A percentile compares a stretch with the other conserved stretches of the same genome.
Evolutionary conservation across 2,329 filamentous ascomycete species (phyloP).

Genomic region (Malbranchea zuffiana): DNA sequence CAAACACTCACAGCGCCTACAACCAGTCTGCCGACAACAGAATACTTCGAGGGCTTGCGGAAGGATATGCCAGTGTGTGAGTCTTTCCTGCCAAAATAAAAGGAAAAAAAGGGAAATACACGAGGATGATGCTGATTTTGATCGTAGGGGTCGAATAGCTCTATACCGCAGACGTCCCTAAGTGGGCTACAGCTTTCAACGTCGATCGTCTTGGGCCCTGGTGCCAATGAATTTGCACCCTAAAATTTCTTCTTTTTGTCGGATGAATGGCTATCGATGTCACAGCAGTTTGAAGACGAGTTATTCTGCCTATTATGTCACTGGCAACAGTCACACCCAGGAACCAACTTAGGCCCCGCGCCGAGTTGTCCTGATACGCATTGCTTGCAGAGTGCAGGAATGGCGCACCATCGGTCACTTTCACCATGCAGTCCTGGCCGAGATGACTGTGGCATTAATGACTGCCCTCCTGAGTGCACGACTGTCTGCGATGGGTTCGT

Average conservation of each 20-base stretch:
- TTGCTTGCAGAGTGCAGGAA: conserved; percentile 23
- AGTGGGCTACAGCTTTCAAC: too few species aligned
- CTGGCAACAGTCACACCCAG: conserved; percentile 30
- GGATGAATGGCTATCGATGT: conserved; percentile 7
- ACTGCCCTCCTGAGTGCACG: conserved; percentile 29
- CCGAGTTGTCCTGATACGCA: conserved; percentile 18
- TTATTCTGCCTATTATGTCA: conserved; percentile 34
- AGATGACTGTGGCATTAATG: conserved; percentile 31
- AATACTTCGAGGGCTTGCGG: neutral
- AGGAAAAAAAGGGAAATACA: too few species aligned
- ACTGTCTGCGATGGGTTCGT: conserved; percentile 34
- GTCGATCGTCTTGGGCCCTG: too few species aligned
- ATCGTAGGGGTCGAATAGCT: too few species aligned
- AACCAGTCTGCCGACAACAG: neutral
- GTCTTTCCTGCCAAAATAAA: too few species aligned
- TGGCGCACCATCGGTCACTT: conserved; percentile 21
- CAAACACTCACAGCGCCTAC: neutral
- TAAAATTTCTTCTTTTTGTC: neutral
- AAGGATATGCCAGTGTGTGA: too few species aligned
- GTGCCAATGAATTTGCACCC: too few species aligned
- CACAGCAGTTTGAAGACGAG: conserved; percentile 11
- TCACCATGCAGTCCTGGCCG: conserved; percentile 22
- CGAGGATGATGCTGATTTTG: too few species aligned
- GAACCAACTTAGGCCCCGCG: conserved; percentile 20
- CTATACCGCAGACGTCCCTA: too few species aligned